Percentiles rank a stretch among this genome's conserved stretches.
Evolutionary conservation across 345 rosid species (phyloP).

Genomic region (Aegle marmelos): DNA sequence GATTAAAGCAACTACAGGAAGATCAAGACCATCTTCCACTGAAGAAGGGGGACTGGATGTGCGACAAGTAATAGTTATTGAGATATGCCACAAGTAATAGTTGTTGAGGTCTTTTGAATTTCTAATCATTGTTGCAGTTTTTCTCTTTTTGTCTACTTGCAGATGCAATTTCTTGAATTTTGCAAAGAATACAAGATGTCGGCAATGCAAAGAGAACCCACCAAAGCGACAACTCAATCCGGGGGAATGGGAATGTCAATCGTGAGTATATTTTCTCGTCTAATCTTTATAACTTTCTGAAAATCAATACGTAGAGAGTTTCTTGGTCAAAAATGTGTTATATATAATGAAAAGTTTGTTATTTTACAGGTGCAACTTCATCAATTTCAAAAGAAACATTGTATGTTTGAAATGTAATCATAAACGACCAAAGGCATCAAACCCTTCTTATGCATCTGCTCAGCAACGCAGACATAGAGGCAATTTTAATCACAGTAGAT

Average conservation of each 20-base stretch:
- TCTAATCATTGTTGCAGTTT: constrained; percentile 5
- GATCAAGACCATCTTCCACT: constrained; percentile 73
- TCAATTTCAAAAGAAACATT: constrained; percentile 77
- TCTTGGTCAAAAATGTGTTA: not conserved
- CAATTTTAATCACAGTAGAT: not conserved
- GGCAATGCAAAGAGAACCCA: constrained; percentile 76
- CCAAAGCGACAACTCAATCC: constrained; percentile 71
- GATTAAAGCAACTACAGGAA: constrained; percentile 51
- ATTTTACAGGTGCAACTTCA: constrained; percentile 65
- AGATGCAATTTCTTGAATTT: constrained; percentile 88
- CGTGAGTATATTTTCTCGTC: constrained; percentile 49
- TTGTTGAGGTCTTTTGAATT: not conserved
- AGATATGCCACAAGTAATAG: constrained; percentile 66
- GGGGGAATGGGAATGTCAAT: constrained; percentile 96
- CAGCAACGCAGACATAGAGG: constrained; percentile 10
- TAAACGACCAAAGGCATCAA: constrained; percentile 54
- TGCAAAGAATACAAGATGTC: constrained; percentile 77
- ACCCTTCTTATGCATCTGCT: constrained; percentile 21
- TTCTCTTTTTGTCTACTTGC: constrained; percentile 25
- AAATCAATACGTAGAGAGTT: not conserved
- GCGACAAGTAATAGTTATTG: constrained; percentile 48
- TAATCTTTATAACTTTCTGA: not conserved
- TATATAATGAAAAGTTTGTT: not conserved
- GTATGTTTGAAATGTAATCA: constrained; percentile 86
- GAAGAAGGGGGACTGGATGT: constrained; percentile 96